phyloP scores from a whole-genome alignment of 78 protist genomes.

The Anaeramoeba ignava region DNA sequence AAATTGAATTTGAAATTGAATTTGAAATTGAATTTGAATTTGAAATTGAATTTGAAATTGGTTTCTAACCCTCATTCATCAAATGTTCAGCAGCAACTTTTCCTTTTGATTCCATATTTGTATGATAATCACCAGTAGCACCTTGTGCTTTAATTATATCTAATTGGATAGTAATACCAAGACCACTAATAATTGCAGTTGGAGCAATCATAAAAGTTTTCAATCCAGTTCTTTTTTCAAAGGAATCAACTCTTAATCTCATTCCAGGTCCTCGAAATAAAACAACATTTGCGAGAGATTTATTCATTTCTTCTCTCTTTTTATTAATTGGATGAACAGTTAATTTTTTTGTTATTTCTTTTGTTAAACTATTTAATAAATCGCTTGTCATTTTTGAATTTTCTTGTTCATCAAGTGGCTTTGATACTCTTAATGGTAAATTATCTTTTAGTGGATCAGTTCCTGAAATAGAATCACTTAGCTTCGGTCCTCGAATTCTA shows the following conservation, averaged over 20 bases:
- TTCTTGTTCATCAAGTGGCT: slow-evolving; percentile 10
- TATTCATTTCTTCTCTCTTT: slow-evolving; percentile 30
- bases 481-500: slow-evolving; percentile 58
- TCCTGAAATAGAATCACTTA: slow-evolving; percentile 46
- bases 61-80: not conserved
- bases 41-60: not conserved
- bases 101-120: slow-evolving; percentile 51
- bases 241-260: slow-evolving; percentile 21
- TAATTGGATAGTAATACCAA: slow-evolving; percentile 51
- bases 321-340: slow-evolving; percentile 47
- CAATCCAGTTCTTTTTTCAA: slow-evolving; percentile 14
- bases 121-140: slow-evolving; percentile 68
- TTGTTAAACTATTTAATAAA: not conserved
- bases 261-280: slow-evolving; percentile 70
- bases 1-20: too few relatives aligned
- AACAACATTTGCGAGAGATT: slow-evolving; percentile 51
- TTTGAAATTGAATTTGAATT: too few relatives aligned
- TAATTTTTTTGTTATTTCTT: not conserved
- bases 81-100: slow-evolving; percentile 15
- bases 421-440: slow-evolving; percentile 11
- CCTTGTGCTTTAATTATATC: slow-evolving; percentile 22
- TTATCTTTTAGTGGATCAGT: slow-evolving; percentile 73
- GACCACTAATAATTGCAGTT: slow-evolving; percentile 65
- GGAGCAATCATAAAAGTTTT: slow-evolving; percentile 68
- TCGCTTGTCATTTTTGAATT: slow-evolving; percentile 5